Percentiles rank a stretch among this genome's conserved stretches.
Evolutionary conservation across 2,329 filamentous ascomycete species (phyloP).

Genomic region (Apiospora phragmitis): DNA sequence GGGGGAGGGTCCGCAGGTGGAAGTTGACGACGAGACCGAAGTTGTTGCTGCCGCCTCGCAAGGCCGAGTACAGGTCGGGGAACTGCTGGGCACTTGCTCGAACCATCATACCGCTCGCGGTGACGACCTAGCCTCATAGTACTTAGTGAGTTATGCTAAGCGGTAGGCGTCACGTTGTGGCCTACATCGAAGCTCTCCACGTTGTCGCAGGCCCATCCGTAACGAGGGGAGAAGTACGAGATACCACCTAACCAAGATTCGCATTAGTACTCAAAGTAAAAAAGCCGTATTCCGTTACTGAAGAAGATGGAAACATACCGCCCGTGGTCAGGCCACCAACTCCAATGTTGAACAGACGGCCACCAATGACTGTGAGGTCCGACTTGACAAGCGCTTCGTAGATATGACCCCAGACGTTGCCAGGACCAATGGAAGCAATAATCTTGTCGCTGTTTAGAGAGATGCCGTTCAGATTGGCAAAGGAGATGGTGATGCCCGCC

Average conservation of each 20-base stretch:
- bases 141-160: background rate
- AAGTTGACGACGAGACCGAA: slow-evolving; percentile 6
- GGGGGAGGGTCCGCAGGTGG: background rate
- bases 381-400: slow-evolving; percentile 17
- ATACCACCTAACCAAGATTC: slow-evolving; percentile 18
- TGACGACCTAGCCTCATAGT: background rate
- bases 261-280: background rate
- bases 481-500: slow-evolving; percentile 18
- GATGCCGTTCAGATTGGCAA: slow-evolving; percentile 30
- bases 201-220: slow-evolving; percentile 46
- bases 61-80: slow-evolving; percentile 5
- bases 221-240: slow-evolving; percentile 23
- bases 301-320: background rate
- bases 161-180: background rate
- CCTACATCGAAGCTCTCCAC: slow-evolving; percentile 41
- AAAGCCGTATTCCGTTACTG: background rate
- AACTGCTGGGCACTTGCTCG: background rate
- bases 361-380: slow-evolving; percentile 22
- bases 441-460: slow-evolving; percentile 27
- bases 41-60: slow-evolving; percentile 9
- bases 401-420: slow-evolving; percentile 24
- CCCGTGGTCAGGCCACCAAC: slow-evolving; percentile 28
- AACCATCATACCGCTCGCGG: background rate
- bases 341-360: slow-evolving; percentile 24
- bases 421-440: slow-evolving; percentile 32